Conservation (phyloP, 352 stramenopile species). For the Globisporangium barbulae region DNA sequence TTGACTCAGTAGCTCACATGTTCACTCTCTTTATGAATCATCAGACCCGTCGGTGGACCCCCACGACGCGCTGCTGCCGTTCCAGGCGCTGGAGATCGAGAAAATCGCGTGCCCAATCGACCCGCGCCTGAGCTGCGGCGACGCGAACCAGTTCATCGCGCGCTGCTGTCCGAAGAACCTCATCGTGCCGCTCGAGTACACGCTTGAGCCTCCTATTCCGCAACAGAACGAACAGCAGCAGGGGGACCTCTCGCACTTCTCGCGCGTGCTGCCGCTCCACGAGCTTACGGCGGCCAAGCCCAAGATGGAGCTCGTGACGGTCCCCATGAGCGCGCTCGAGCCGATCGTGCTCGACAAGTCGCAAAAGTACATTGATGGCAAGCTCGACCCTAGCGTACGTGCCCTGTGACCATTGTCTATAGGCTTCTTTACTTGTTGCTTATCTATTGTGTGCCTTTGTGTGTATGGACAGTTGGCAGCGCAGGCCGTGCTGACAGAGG, state of each 20-base stretch:
- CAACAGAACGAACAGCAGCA: slow-evolving; percentile 14
- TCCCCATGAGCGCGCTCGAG: slow-evolving; percentile 68
- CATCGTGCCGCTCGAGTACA: slow-evolving; percentile 67
- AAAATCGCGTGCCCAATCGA: slow-evolving; percentile 81
- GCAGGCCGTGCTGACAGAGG: slow-evolving; percentile 54
- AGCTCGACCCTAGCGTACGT: slow-evolving; percentile 62
- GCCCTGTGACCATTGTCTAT: neutral
- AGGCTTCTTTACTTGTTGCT: neutral
- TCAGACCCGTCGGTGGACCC: slow-evolving; percentile 60
- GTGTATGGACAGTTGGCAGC: slow-evolving; percentile 38
- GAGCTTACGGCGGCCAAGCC: slow-evolving; percentile 66
- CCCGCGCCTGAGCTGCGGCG: slow-evolving; percentile 71
- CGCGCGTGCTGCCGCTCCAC: slow-evolving; percentile 66
- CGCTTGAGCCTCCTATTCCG: slow-evolving; percentile 16
- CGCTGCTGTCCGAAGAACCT: slow-evolving; percentile 69
- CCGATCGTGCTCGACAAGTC: slow-evolving; percentile 67
- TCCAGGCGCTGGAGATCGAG: slow-evolving; percentile 61
- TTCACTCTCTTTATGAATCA: neutral
- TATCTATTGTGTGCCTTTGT: neutral
- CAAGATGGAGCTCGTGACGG: slow-evolving; percentile 68
- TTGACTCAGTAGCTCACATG: neutral
- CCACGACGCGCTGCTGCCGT: slow-evolving; percentile 47
- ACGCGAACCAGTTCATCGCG: slow-evolving; percentile 84
- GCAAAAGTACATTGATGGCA: slow-evolving; percentile 84
- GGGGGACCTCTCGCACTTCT: slow-evolving; percentile 55